Conservation (phyloP, 768 basidiomycete species). For the Boletellus emodensis region DNA sequence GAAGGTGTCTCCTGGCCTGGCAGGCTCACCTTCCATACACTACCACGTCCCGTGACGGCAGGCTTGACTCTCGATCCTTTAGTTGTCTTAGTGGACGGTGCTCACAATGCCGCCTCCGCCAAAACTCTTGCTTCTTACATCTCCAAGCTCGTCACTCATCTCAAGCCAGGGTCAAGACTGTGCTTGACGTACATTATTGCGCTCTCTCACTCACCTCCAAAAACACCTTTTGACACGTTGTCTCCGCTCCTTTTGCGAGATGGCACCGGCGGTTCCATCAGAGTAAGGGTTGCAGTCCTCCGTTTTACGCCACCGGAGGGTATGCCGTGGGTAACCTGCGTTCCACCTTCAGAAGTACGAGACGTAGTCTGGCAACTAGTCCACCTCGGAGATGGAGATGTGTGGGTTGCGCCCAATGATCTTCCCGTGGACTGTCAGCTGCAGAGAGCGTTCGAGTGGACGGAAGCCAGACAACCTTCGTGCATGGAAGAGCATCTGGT, state of each 20-base stretch:
- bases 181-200: constrained; percentile 69
- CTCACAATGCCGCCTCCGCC: constrained; percentile 86
- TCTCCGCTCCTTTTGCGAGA: constrained; percentile 54
- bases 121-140: constrained; percentile 60
- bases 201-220: constrained; percentile 85
- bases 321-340: constrained; percentile 91
- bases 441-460: constrained; percentile 50
- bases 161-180: constrained; percentile 25
- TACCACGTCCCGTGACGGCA: constrained; percentile 20
- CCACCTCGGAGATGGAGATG: constrained; percentile 36
- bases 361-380: constrained; percentile 41
- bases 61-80: constrained; percentile 21
- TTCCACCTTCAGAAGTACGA: constrained; percentile 48
- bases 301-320: constrained; percentile 74
- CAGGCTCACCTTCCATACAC: constrained; percentile 65
- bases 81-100: constrained; percentile 80
- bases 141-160: constrained; percentile 31
- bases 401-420: constrained; percentile 42
- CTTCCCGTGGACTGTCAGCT: constrained; percentile 33
- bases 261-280: constrained; percentile 23
- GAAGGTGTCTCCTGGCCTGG: constrained; percentile 70
- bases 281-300: constrained; percentile 49
- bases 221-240: constrained; percentile 70
- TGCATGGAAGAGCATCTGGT: constrained; percentile 41
- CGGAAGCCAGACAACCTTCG: constrained; percentile 16